Conservation (phyloP, 2,329 filamentous ascomycete species). For the Ceratocystis ficicola region DNA sequence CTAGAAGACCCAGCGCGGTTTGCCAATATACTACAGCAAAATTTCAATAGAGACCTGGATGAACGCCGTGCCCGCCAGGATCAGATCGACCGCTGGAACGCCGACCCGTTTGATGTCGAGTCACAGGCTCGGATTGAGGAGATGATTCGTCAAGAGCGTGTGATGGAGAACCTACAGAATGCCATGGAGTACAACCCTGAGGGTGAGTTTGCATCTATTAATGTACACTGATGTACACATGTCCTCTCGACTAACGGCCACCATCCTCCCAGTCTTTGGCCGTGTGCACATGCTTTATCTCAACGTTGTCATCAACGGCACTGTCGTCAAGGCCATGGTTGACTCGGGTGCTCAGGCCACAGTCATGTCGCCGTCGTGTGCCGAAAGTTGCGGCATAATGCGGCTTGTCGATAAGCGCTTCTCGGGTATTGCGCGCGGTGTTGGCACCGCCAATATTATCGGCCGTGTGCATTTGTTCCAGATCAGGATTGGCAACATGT, state of each 20-base stretch:
- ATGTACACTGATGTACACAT: no score
- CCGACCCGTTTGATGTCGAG: conserved; percentile 87
- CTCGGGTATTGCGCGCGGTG: conserved; percentile 80
- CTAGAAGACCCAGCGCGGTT: conserved; percentile 68
- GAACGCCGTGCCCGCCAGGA: conserved; percentile 66
- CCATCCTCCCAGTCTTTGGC: conserved; percentile 60
- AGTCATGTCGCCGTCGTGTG: conserved; percentile 93
- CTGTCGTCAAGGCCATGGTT: conserved; percentile 87
- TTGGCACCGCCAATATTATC: conserved; percentile 87
- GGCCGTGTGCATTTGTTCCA: conserved; percentile 91
- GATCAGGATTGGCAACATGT: conserved; percentile 80
- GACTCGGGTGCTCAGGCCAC: conserved; percentile 96
- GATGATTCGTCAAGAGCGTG: conserved; percentile 87
- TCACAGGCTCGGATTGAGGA: conserved; percentile 89
- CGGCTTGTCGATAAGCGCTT: conserved; percentile 86
- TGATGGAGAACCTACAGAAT: conserved; percentile 91
- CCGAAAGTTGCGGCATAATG: conserved; percentile 89
- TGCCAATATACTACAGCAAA: conserved; percentile 55
- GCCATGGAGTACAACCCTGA: conserved; percentile 96
- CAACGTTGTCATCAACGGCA: conserved; percentile 84
- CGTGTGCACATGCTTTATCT: conserved; percentile 94
- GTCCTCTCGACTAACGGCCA: conserved; percentile 8
- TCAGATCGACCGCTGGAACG: conserved; percentile 74
- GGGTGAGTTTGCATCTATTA: conserved; percentile 44
- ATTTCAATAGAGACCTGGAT: conserved; percentile 57